Evolutionary conservation across 1,139 yeast species (phyloP).

Genomic region (Candida glucosophila): DNA sequence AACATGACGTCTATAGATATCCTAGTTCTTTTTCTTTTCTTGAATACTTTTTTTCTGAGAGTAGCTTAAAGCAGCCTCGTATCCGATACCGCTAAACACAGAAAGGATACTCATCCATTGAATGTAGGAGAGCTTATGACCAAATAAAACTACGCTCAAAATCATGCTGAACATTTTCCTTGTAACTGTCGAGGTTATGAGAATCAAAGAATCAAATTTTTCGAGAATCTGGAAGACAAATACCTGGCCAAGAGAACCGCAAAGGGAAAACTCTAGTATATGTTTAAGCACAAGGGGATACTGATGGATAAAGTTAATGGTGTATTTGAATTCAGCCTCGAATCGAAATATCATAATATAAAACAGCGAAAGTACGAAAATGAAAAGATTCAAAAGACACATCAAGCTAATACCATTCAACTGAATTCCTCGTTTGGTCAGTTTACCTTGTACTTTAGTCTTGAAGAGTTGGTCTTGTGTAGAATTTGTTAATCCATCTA

Average conservation of each 20-base stretch:
- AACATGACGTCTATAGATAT: too few relatives aligned
- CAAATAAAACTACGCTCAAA: constrained; percentile 76
- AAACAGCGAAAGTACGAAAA: constrained; percentile 28
- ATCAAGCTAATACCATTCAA: constrained; percentile 72
- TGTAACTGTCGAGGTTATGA: constrained; percentile 91
- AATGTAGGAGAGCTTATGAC: constrained; percentile 50
- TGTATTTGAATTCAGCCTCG: constrained; percentile 38
- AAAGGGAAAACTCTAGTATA: constrained; percentile 56
- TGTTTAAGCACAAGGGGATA: constrained; percentile 44
- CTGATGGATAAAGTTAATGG: constrained; percentile 35
- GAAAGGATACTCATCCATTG: constrained; percentile 77
- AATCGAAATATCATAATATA: constrained; percentile 36
- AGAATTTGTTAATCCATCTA: constrained; percentile 90
- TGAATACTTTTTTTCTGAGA: constrained; percentile 7
- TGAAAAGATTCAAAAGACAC: constrained; percentile 68
- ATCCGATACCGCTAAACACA: constrained; percentile 67
- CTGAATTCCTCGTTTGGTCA: constrained; percentile 6
- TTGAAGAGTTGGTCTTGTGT: constrained; percentile 83
- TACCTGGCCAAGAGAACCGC: constrained; percentile 89
- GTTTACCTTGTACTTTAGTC: constrained; percentile 9
- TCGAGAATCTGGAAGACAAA: constrained; percentile 83
- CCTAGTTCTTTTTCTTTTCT: constrained; percentile 3
- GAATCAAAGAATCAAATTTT: constrained; percentile 70
- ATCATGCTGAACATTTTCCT: constrained; percentile 95
- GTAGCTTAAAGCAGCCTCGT: constrained; percentile 21